Base-by-base conservation (phyloP, 345 rosid species). In the Carallia pectinifolia region DNA sequence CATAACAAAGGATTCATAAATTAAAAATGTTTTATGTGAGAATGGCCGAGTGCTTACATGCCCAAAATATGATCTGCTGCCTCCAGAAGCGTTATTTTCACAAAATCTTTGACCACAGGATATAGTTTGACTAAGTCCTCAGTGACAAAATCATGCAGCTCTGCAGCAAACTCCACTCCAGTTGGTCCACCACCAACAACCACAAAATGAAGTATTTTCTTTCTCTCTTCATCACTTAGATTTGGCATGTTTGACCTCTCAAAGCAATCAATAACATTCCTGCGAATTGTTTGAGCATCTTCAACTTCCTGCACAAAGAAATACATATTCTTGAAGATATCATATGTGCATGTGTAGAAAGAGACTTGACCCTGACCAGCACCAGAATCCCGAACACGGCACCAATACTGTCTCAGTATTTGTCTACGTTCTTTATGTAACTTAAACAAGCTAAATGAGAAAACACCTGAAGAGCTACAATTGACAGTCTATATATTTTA, bases 171-270 rank as follows among this genome's bases (percentile, higher is more conserved):
- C 76, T 96, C 99, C 77, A 96, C 99, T 60, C 99, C 99, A 17
- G 97, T 88, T 66, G 99, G 99, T 27, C 99, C 99, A 77, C 99
- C 99, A 29, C 98, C 98, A 84, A 96, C 99, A 18, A 96, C 80
- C 68, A 96, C 98, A 74, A 96, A 96, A 74, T 96, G 99, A 73
- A 96, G 95, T 67, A 90, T 90, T 76, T 83, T 87, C 83, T 82
- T 83, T 58, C 94, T 88, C 83, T 96, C 97, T 67, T 92, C 98
- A 30, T 96, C 97, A 38, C 82, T 92, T 61, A 96, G 65, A 68
- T 74, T 87, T 69, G 99, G 98, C 39, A 92, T 67, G 85, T 87
- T 90, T 53, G 99, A 98, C 83, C 83, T 96, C 84, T 96, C 99
- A 76, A 96, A 96, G 69, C 82, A 76, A 76, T 96, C 95, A 58